phyloP scores from a whole-genome alignment of 2,329 filamentous ascomycete genomes.

The Dactylellina cionopaga region DNA sequence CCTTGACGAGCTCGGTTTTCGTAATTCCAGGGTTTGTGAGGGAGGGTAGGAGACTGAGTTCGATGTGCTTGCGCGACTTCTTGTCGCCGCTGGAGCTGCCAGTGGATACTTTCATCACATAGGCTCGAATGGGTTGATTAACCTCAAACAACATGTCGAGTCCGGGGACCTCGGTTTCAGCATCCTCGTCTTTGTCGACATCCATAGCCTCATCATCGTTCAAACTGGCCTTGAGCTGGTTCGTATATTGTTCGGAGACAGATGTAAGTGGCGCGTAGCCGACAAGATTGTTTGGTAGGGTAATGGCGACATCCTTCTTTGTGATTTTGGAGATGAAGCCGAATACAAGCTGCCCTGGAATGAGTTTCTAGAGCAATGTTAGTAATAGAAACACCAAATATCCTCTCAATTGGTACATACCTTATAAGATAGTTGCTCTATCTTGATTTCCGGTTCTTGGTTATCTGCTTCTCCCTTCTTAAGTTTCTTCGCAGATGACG shows the following conservation, averaged over 20 bases:
- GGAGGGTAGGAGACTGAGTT: constrained; percentile 82
- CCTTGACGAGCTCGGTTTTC: constrained; percentile 76
- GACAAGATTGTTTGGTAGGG: constrained; percentile 89
- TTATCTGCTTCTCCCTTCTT: constrained; percentile 66
- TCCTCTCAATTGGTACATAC: constrained; percentile 63
- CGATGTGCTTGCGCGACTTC: constrained; percentile 81
- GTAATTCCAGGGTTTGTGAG: constrained; percentile 80
- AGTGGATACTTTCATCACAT: constrained; percentile 77
- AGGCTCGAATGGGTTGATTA: constrained; percentile 88
- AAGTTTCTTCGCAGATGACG: constrained; percentile 69
- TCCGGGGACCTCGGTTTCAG: constrained; percentile 67
- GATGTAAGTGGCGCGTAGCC: constrained; percentile 92
- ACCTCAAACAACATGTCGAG: constrained; percentile 78
- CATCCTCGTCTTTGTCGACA: constrained; percentile 68
- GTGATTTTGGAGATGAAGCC: constrained; percentile 87
- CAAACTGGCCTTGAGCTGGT: constrained; percentile 75
- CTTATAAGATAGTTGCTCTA: constrained; percentile 91
- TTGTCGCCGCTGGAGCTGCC: constrained; percentile 62
- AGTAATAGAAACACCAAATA: background rate
- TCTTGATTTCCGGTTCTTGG: constrained; percentile 69
- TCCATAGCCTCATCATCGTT: constrained; percentile 67
- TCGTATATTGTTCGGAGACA: constrained; percentile 82
- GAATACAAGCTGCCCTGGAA: constrained; percentile 85
- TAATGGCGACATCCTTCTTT: constrained; percentile 78
- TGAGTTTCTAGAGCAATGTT: constrained; percentile 71